These are phyloP conservation scores for Phialophora verrucosa DNA, from an alignment of 2,329 filamentous ascomycete species.

Conservation along the genomic window DNA sequence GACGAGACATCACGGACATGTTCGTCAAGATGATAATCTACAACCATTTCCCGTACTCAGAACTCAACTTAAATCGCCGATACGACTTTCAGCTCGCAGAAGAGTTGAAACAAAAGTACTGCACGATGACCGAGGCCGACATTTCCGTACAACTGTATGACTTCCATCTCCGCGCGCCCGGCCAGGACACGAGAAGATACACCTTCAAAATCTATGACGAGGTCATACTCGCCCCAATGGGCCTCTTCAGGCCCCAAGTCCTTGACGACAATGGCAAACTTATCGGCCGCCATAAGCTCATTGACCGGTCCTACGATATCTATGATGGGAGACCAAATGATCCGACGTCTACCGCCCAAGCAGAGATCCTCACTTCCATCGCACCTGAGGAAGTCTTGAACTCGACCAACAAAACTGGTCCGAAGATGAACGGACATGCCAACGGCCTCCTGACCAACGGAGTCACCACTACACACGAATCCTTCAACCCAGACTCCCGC, in stretches of 20 bases:
- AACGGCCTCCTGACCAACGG: constrained; percentile 38
- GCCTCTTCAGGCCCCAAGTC: constrained; percentile 86
- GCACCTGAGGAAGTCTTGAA: constrained; percentile 46
- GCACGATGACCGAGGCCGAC: constrained; percentile 86
- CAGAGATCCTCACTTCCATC: constrained; percentile 64
- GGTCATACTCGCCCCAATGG: constrained; percentile 90
- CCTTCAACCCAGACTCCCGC: constrained; percentile 69
- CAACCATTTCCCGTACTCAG: constrained; percentile 92
- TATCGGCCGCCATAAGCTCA: constrained; percentile 75
- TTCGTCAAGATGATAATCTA: constrained; percentile 98
- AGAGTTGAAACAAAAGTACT: constrained; percentile 91
- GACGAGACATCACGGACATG: constrained; percentile 87
- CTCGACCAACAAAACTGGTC: constrained; percentile 40
- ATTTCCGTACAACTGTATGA: constrained; percentile 87
- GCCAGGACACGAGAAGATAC: constrained; percentile 89
- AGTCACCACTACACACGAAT: constrained; percentile 56
- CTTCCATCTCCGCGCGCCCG: constrained; percentile 87
- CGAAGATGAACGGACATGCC: constrained; percentile 44
- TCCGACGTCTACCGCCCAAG: constrained; percentile 81
- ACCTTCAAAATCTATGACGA: constrained; percentile 97
- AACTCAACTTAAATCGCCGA: constrained; percentile 86
- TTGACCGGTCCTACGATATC: constrained; percentile 87
- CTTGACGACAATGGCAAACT: constrained; percentile 79
- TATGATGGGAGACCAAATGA: constrained; percentile 95
- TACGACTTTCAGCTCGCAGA: constrained; percentile 94